Evolutionary conservation across 2,329 filamentous ascomycete species (phyloP).

Genomic region (Proliferodiscus dingleyae): DNA sequence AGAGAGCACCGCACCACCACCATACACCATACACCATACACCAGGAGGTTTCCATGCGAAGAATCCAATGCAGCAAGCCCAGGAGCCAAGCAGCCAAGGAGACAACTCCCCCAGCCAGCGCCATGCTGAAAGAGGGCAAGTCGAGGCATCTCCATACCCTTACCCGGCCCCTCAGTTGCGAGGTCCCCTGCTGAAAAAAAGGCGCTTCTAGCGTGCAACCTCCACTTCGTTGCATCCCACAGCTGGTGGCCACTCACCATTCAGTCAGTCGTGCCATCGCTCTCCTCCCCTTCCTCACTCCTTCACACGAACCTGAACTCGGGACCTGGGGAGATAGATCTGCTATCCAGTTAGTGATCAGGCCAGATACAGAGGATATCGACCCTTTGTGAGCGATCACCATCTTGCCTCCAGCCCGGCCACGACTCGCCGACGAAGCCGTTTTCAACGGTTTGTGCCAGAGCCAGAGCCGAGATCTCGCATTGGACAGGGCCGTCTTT

Average conservation of each 20-base stretch:
- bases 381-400: neutral
- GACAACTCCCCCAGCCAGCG: too few relatives aligned
- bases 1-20: too few relatives aligned
- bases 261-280: slow-evolving; percentile 4
- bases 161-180: neutral
- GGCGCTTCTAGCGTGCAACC: slow-evolving; percentile 1
- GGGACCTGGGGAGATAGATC: too few relatives aligned
- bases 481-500: slow-evolving; percentile 8
- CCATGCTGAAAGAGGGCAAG: slow-evolving; percentile 4
- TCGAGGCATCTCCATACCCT: neutral
- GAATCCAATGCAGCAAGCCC: slow-evolving; percentile 5
- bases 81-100: too few relatives aligned
- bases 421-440: neutral
- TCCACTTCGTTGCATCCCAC: slow-evolving; percentile 1
- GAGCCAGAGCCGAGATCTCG: slow-evolving; percentile 6
- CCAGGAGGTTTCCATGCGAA: slow-evolving; percentile 6
- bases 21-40: too few relatives aligned
- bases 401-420: neutral
- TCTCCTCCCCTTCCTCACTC: slow-evolving; percentile 2
- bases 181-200: neutral
- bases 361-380: too few relatives aligned
- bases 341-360: too few relatives aligned
- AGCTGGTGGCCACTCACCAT: neutral
- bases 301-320: neutral
- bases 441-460: slow-evolving; percentile 2